phyloP scores from a whole-genome alignment of 495 filamentous ascomycete species.

The Aspergillus ostianus region DNA sequence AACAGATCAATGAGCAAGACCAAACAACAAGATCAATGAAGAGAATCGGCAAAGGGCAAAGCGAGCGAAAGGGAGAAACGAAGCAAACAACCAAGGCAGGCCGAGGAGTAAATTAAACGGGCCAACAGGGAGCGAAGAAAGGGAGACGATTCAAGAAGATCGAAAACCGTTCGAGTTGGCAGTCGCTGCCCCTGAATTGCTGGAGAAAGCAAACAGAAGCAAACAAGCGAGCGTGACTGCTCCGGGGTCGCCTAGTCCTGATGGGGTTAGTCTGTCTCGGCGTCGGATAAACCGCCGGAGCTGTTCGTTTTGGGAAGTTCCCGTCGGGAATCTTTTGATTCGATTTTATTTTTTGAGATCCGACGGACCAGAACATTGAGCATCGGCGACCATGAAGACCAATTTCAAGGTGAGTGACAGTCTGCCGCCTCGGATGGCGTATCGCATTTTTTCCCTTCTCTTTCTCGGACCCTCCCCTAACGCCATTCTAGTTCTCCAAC shows the following conservation, averaged over 20 bases:
- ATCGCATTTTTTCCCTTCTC: too few relatives aligned
- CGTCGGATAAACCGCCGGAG: slow-evolving; percentile 25
- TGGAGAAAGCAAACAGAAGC: slow-evolving; percentile 10
- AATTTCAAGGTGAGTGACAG: slow-evolving; percentile 79
- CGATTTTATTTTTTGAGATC: slow-evolving; percentile 1
- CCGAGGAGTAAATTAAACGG: neutral
- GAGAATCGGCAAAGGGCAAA: neutral
- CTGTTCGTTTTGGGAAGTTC: slow-evolving; percentile 25
- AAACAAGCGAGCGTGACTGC: slow-evolving; percentile 8
- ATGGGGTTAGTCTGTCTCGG: slow-evolving; percentile 17
- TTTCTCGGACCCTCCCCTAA: neutral
- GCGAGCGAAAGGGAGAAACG: neutral
- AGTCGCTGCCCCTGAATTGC: slow-evolving; percentile 29
- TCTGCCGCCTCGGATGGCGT: too few relatives aligned
- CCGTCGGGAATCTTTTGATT: slow-evolving; percentile 19
- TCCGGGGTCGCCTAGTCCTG: slow-evolving; percentile 20
- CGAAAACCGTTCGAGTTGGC: slow-evolving; percentile 14
- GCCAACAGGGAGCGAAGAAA: neutral
- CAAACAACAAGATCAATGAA: slow-evolving; percentile 2
- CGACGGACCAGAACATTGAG: slow-evolving; percentile 7
- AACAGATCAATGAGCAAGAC: slow-evolving; percentile 9
- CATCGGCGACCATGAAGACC: slow-evolving; percentile 76
- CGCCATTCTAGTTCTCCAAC: slow-evolving; percentile 73
- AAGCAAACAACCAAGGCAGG: neutral
- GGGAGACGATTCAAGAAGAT: too few relatives aligned